Base-by-base conservation (phyloP, 169 alveolate genomes). In the Cryptosporidium sp. region DNA sequence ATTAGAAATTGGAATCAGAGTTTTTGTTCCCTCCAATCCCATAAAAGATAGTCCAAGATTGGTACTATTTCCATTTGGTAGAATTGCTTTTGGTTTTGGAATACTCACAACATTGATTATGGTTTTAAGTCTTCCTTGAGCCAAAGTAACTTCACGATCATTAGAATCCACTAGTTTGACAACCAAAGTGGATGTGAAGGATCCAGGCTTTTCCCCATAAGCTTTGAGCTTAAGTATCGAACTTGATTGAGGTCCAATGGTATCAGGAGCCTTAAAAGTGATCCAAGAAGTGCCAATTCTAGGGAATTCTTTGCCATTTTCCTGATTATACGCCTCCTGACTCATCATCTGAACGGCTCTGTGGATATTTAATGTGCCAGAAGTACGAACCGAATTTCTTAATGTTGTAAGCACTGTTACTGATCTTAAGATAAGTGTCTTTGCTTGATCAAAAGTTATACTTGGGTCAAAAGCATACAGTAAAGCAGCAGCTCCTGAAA, bases 401-500 rank as follows among this genome's bases (percentile, higher is more conserved):
- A 80, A 62, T 9, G 69, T 26, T n/a, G 71, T 26, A 18, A 80
- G 70, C 6, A 65, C 55, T 0, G 89, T 80, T 12, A 80, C 89
- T 14, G 89, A 80, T 50, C 33, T 80, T 16, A 80, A 43, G 14
- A 80, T 21, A 16, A 80, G 62, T 12, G 80, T 31, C n/a, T 80
- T 80, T 16, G 75, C 89, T 18, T 37, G 70, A 41, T 80, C 89
- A 65, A 80, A 80, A 33, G 89, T 80, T 52, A 59, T 62, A 48
- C 35, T 80, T 18, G 89, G 74, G 14, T 80, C 89, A 48, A 80
- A 80, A 9, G 73, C 73, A n/a, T 80, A 80, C 7, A 80, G 74
- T 18, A 80, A n/a, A 41, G 89, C 89, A 6, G 74, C 89, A 8
- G 89, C 92, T 18, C 93, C 94, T 23, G 95, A 84, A 33, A 93